These are phyloP conservation scores for Solanum piurae DNA, from an alignment of 257 asterid species.

Conservation along the genomic window DNA sequence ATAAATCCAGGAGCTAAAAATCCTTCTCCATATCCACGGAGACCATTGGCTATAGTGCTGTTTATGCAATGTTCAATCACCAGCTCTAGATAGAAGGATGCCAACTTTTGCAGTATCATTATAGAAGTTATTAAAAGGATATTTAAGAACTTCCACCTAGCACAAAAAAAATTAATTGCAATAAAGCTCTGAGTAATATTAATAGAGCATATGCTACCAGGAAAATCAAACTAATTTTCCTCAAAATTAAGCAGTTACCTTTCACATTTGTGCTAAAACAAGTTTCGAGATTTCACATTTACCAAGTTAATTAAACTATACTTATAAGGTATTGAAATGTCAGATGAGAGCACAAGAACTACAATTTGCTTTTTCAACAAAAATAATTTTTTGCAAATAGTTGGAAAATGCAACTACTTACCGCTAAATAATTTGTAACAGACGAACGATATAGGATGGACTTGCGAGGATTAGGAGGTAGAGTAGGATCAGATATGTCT, in stretches of 20 bases:
- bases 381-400: background rate
- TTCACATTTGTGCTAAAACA: background rate
- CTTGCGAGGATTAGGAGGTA: constrained; percentile 90
- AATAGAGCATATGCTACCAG: background rate
- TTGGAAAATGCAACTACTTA: constrained; percentile 29
- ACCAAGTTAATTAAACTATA: background rate
- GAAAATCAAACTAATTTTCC: background rate
- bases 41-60: background rate
- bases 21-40: background rate
- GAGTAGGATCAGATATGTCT: constrained; percentile 86
- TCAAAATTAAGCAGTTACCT: background rate
- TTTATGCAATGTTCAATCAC: background rate
- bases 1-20: background rate
- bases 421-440: constrained; percentile 82
- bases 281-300: background rate
- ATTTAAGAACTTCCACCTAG: background rate
- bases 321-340: background rate
- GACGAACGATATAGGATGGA: constrained; percentile 82
- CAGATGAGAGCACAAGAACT: background rate
- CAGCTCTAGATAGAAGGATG: background rate
- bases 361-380: background rate
- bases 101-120: background rate
- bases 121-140: background rate
- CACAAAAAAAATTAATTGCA: background rate
- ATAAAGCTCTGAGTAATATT: background rate